These are phyloP conservation scores for Cryphonectria nitschkei DNA, from an alignment of 2,329 filamentous ascomycete genomes.

Conservation along the genomic window DNA sequence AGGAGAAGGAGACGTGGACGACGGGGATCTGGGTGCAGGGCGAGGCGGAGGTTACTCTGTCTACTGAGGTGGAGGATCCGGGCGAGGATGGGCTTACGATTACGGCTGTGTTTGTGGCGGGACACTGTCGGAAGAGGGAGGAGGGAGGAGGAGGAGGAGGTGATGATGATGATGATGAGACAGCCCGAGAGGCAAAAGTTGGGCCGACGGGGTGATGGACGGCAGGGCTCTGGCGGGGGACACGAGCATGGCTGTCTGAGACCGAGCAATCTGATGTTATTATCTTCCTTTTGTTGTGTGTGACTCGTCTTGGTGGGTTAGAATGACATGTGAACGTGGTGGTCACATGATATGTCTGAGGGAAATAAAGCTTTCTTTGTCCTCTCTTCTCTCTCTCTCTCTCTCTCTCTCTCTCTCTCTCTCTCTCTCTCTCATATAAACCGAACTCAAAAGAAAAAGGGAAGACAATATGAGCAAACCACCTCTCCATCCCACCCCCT, in stretches of 20 bases:
- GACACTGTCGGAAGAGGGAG: conserved; percentile 15
- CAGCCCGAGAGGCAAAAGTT: neutral
- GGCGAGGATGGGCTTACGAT: conserved; percentile 17
- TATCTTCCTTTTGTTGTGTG: neutral
- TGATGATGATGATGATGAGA: neutral
- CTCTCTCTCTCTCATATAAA: neutral
- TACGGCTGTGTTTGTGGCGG: conserved; percentile 28
- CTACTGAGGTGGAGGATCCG: conserved; percentile 15
- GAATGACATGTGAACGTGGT: neutral
- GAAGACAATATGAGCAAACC: too few relatives aligned
- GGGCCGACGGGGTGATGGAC: neutral
- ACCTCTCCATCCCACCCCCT: neutral
- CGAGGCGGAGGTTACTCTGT: conserved; percentile 21
- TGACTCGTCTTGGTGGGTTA: neutral
- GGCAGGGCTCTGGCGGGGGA: neutral
- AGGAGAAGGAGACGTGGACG: conserved; percentile 26
- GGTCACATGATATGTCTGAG: neutral
- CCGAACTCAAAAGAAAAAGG: too few relatives aligned
- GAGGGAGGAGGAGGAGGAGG: neutral
- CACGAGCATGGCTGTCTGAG: too few relatives aligned
- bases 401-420: neutral
- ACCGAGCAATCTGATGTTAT: neutral
- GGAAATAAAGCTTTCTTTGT: neutral
- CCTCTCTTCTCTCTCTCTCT: neutral
- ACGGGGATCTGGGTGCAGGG: conserved; percentile 27